Conservation (phyloP, 208 protist species). For the Trichomonas tenax region DNA sequence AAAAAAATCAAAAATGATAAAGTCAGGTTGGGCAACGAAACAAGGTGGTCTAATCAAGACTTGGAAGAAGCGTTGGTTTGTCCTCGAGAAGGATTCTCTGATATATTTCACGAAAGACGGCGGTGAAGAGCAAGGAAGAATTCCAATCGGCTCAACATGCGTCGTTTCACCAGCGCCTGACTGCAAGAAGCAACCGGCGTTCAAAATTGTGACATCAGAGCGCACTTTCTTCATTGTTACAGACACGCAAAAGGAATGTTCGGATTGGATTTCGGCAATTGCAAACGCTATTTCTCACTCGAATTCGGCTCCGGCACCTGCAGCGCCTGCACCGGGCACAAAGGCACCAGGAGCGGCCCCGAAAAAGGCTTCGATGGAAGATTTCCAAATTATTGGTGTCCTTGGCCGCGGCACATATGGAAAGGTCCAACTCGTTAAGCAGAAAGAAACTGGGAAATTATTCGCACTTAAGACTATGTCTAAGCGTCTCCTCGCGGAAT, state of each 20-base stretch:
- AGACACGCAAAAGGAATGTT: background rate
- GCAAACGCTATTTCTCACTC: background rate
- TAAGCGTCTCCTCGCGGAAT: background rate
- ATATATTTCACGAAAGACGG: background rate
- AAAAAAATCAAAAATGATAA: background rate
- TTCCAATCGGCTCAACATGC: background rate
- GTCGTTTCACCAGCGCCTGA: background rate
- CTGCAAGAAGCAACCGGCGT: background rate
- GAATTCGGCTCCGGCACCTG: background rate
- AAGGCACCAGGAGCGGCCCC: background rate
- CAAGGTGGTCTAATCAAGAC: background rate
- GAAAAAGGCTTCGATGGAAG: background rate
- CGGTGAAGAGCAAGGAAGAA: background rate
- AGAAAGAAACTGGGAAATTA: background rate
- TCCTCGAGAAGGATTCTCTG: background rate
- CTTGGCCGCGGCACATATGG: background rate
- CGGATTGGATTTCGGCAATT: background rate
- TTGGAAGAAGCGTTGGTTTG: conserved; percentile 17
- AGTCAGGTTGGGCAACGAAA: background rate
- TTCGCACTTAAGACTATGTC: background rate
- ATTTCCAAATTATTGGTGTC: background rate
- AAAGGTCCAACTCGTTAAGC: background rate
- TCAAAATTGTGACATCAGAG: background rate
- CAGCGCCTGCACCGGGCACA: background rate
- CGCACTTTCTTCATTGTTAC: background rate